Base-by-base conservation (phyloP, 257 asterid genomes). In the Lavandula angustifolia region DNA sequence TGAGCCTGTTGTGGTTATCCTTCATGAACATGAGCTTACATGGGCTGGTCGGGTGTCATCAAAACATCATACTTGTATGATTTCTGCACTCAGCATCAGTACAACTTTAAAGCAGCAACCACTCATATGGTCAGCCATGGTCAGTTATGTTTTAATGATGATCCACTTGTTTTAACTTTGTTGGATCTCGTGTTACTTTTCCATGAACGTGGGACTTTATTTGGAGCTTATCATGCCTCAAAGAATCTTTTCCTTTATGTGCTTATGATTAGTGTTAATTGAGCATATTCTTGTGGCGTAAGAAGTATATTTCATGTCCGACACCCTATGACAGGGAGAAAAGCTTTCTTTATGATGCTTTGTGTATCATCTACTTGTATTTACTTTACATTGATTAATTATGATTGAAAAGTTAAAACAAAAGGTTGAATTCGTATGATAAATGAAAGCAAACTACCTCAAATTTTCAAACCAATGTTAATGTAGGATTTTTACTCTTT, bases 21-120 rank as follows among this genome's bases (percentile, higher is more conserved):
- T 92, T 72, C 97, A 92, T 54, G 97, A 92, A 66, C 78, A 69
- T 60, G 99, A 92, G 82, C 97, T 83, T 79, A 92, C 99, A 37
- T 92, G 99, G 99, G 95, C 99, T 49, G 99, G 99, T 59, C 87
- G 95, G 50, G 89, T 85, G 65, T 82, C 95, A 55, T 92, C 87
- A 85, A 92, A 92, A 73, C 92, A 86, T 70, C 95, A 87, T 60
- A 89, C 97, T 37, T 87, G 97, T 73, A 89, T 79, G 91, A 76
- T 89, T 53, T 85, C 99, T 72, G 96, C 97, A 48, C 88, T 92
- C 78, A 92, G 99, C 84, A 82, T 92, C 84, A 92, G 81, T 78
- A 92, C 99, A 71, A 82, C 94, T 32, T 73, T 89, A 66, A 92
- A 82, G 84, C 99, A 92, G 82, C 94, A 90, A 73, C 97, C 99